Conservation (phyloP, 2,329 filamentous ascomycete species). For the Colletotrichum phormii region DNA sequence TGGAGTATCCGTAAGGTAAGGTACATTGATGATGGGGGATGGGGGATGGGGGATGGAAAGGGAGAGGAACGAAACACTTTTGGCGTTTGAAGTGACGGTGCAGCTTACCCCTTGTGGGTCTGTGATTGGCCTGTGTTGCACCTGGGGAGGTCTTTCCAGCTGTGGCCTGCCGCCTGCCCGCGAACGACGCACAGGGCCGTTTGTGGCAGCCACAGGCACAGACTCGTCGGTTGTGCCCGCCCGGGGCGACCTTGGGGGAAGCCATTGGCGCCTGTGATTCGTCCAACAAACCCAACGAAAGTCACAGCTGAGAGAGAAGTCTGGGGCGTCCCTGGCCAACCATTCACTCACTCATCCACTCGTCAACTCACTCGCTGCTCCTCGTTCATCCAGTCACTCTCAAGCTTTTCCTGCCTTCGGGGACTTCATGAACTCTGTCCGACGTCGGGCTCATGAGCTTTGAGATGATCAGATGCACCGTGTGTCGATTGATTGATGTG, state of each 20-base stretch:
- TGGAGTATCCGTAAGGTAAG: too few relatives aligned
- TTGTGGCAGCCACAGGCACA: background rate
- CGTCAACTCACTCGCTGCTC: background rate
- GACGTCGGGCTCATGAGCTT: background rate
- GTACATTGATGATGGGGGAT: too few relatives aligned
- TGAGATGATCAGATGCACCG: background rate
- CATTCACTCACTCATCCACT: background rate
- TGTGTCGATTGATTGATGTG: background rate
- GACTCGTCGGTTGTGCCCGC: slow-evolving; percentile 2
- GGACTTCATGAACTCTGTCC: background rate
- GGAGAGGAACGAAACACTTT: slow-evolving; percentile 31
- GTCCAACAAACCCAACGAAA: background rate
- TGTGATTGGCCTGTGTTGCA: slow-evolving; percentile 28
- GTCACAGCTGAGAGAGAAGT: background rate
- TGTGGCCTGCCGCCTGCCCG: background rate
- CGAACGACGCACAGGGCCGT: background rate
- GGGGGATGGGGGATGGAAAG: background rate
- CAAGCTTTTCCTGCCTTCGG: background rate
- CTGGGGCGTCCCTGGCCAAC: background rate
- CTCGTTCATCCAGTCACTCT: background rate
- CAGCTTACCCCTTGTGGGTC: slow-evolving; percentile 30
- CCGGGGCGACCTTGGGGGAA: background rate
- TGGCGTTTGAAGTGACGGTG: slow-evolving; percentile 27
- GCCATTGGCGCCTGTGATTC: background rate
- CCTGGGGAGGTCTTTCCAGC: background rate